Base-by-base conservation (phyloP, 2,329 filamentous ascomycete genomes). In the Cadophora sp. region DNA sequence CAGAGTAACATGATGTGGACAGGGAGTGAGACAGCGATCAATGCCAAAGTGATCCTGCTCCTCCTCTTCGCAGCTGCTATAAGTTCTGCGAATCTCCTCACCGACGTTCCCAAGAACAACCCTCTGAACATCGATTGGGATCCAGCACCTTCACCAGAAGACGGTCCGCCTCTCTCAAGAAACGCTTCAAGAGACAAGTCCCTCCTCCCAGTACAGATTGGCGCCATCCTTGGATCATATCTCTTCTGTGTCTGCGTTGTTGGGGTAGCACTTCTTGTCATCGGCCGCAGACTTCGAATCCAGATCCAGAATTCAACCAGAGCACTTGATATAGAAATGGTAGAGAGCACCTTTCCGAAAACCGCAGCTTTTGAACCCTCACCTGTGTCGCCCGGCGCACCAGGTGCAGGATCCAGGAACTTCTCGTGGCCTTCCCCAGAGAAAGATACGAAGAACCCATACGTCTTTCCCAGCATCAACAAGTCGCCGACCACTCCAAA, bases 181-280 rank as follows among this genome's bases (percentile, higher is more conserved):
- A 79, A 83, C 73, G 86, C 89, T 45, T 78, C 87, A 59, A 82
- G 88, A 73, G 84, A 94, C 77, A 81, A 81, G 70, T 80, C 84
- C 20, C 87, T 91, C 65, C 86, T 97, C 24, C 93, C 94, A 20
- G 89, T 88, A 67, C 91, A 97, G 79, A 89, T 97, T 73, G 91
- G 91, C 70, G 93, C 90, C 72, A 91, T 98, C 68, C 85, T 95
- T 67, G 93, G 90, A 68, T 90, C 92, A 67, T 97, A 97, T 87
- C 84, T 94, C 66, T 79, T 93, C 68, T 92, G 89, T 43, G 84
- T 96, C 76, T 83, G 93, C 74, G 79, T 96, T 74, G 87, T 96
- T 74, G 89, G 92, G 73, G 82, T 87, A 41, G 81, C 87, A 56
- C 81, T 94, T 8, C 81, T 93, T 50, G 78, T 86, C 24, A 83